Base-by-base conservation (phyloP, 352 stramenopile genomes). In the Phytophthora hybrid region DNA sequence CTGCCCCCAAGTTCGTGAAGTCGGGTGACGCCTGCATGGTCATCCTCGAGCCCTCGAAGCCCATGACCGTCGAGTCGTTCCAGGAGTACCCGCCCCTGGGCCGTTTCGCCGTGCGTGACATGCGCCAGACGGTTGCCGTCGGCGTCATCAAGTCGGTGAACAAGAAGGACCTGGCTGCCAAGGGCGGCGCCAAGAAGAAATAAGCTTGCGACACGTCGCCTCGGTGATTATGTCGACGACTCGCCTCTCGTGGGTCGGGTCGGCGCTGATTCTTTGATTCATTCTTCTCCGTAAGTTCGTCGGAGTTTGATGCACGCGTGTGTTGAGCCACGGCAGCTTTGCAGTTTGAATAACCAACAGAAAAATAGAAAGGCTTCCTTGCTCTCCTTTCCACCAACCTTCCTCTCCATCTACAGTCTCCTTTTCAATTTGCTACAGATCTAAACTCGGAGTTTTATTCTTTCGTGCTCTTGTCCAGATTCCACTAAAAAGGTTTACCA, bases 71-170 rank as follows among this genome's bases (percentile, higher is more conserved):
- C 8, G 98, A 99, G 85, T 86, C 90, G 32, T 99, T 99, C 83
- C 83, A 82, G 49, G 94, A 99, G 59, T 99, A 99, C 88, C 97
- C 98, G 23, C 87, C 97, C 51, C 88, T 99, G 14, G 98, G 81
- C 5, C 89, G 98, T 77, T 99, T 99, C 82, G 95, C 93, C 58
- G 95, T 99, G 60, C 94, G 97, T 80, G 98, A 99, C 80, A 98
- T 99, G 95, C 82, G 91, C 74, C 91, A 97, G 81, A 99, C 97
- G 37, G 97, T 99, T 49, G 98, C 97, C 52, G 97, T 99, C 49
- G 97, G 98, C 81, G 92, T 99, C 57, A 98, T 99, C 81, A 99
- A 99, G 81, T 85, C 83, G 46, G 92, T 99, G 51, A 87, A 81
- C 63, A 97, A 97, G 87, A 95, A 95, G 77, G 87, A 90, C 34